A percentile compares a stretch with the other conserved stretches of the same genome.
Evolutionary conservation across 179 eudicot species (phyloP).

Genomic region (Drosera spatulata): DNA sequence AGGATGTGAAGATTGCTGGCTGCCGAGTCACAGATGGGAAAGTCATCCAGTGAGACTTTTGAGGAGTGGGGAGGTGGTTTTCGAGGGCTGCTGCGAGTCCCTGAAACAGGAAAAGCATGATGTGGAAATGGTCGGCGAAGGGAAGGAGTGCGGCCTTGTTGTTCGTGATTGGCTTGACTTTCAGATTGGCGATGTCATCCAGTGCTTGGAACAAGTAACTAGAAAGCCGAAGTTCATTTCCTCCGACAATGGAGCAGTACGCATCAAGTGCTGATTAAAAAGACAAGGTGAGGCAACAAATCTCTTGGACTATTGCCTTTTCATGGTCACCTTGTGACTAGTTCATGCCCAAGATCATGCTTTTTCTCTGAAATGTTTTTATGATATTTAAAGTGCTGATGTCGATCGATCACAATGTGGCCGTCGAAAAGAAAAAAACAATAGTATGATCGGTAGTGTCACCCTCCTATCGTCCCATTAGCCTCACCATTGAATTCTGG

Average conservation of each 20-base stretch:
- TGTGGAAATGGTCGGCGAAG: conserved; percentile 64
- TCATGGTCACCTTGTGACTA: too few species aligned
- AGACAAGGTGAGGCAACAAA: too few species aligned
- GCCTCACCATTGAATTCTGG: too few species aligned
- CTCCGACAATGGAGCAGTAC: conserved; percentile 79
- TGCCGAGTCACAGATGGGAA: conserved; percentile 71
- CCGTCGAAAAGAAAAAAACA: too few species aligned
- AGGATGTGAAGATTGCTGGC: conserved; percentile 78
- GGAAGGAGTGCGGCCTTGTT: conserved; percentile 85
- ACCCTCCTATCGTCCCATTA: too few species aligned
- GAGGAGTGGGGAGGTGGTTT: conserved; percentile 80
- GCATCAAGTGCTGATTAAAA: conserved; percentile 62
- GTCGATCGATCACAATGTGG: too few species aligned
- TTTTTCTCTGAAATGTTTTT: too few species aligned
- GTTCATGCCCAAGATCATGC: too few species aligned
- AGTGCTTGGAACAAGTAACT: conserved; percentile 66
- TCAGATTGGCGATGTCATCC: conserved; percentile 72
- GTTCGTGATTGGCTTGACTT: conserved; percentile 49
- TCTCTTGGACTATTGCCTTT: too few species aligned
- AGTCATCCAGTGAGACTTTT: conserved; percentile 58
- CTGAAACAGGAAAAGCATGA: conserved; percentile 79
- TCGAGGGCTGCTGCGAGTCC: conserved; percentile 73
- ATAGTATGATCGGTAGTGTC: too few species aligned
- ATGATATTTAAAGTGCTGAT: too few species aligned
- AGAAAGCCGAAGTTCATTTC: conserved; percentile 88